Percentiles rank a stretch among this genome's conserved stretches.
These are phyloP conservation scores for Stygiomarasmius scandens DNA, from an alignment of 1,284 basidiomycete genomes.

Conservation along the genomic window DNA sequence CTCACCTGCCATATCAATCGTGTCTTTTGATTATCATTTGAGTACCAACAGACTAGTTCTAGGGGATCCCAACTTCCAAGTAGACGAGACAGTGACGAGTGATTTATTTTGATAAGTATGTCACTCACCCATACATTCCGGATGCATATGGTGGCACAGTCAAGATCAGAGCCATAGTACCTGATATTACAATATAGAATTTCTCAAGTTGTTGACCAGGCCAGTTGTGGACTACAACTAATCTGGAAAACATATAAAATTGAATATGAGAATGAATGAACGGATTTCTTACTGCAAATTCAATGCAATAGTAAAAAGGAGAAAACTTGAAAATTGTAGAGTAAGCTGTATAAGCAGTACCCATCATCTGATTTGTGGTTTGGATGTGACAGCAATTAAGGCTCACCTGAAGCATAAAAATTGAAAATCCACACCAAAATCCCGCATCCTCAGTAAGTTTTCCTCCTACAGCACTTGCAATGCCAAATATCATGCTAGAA, in stretches of 20 bases:
- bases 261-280: not conserved
- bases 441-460: constrained; percentile 13
- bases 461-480: constrained; percentile 19
- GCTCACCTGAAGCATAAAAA: constrained; percentile 19
- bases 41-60: constrained; percentile 15
- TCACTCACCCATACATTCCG: constrained; percentile 15
- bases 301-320: constrained; percentile 18
- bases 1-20: constrained; percentile 16
- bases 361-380: not conserved
- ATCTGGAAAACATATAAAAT: not conserved
- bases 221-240: constrained; percentile 17
- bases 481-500: constrained; percentile 21
- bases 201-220: constrained; percentile 17
- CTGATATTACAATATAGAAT: constrained; percentile 14
- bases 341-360: constrained; percentile 13
- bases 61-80: constrained; percentile 15
- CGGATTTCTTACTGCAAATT: constrained; percentile 14
- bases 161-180: not conserved
- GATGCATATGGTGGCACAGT: constrained; percentile 15
- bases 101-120: no score
- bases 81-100: not conserved
- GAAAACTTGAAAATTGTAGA: constrained; percentile 21
- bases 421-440: constrained; percentile 18
- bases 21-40: constrained; percentile 3
- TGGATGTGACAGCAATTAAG: not conserved